These are phyloP conservation scores for Mollisia scopiformis DNA, from an alignment of 2,329 filamentous ascomycete species.

Conservation along the genomic window DNA sequence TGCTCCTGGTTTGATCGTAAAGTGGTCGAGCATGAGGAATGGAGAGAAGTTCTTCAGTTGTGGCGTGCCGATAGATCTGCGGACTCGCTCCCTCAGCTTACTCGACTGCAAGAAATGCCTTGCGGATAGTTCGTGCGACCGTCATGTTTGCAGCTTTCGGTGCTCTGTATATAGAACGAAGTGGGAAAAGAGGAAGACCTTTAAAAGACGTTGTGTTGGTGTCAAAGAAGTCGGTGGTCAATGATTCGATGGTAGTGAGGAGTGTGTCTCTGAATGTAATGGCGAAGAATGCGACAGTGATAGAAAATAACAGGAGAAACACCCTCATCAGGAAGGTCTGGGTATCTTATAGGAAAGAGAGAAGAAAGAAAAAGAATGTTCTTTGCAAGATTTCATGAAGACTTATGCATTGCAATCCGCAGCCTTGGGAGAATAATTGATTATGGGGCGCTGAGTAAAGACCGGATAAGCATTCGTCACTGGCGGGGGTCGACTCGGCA, in stretches of 20 bases:
- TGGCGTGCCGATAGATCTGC: slow-evolving; percentile 84
- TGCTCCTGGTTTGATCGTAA: slow-evolving; percentile 76
- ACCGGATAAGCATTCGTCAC: slow-evolving; percentile 11
- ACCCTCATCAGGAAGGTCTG: slow-evolving; percentile 31
- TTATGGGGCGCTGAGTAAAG: slow-evolving; percentile 21
- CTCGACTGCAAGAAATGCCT: slow-evolving; percentile 82
- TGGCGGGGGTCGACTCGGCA: no score
- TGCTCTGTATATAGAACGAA: slow-evolving; percentile 20
- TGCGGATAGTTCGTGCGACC: slow-evolving; percentile 74
- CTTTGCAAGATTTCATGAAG: slow-evolving; percentile 7
- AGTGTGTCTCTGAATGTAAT: slow-evolving; percentile 32
- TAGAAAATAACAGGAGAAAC: slow-evolving; percentile 30
- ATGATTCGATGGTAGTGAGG: slow-evolving; percentile 16
- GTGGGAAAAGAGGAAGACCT: slow-evolving; percentile 24
- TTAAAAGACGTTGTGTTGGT: slow-evolving; percentile 20
- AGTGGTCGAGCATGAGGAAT: slow-evolving; percentile 97
- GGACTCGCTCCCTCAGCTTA: slow-evolving; percentile 87
- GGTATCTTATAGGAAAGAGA: slow-evolving; percentile 22
- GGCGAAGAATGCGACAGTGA: slow-evolving; percentile 31
- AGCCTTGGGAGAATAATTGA: slow-evolving; percentile 17
- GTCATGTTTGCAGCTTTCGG: slow-evolving; percentile 55
- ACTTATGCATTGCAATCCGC: slow-evolving; percentile 4
- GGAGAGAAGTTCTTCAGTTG: slow-evolving; percentile 85
- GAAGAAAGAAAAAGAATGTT: slow-evolving; percentile 26
- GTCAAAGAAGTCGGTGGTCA: slow-evolving; percentile 21